phyloP scores from a whole-genome alignment of 495 filamentous ascomycete genomes.

The Aspergillus egyptiacus region DNA sequence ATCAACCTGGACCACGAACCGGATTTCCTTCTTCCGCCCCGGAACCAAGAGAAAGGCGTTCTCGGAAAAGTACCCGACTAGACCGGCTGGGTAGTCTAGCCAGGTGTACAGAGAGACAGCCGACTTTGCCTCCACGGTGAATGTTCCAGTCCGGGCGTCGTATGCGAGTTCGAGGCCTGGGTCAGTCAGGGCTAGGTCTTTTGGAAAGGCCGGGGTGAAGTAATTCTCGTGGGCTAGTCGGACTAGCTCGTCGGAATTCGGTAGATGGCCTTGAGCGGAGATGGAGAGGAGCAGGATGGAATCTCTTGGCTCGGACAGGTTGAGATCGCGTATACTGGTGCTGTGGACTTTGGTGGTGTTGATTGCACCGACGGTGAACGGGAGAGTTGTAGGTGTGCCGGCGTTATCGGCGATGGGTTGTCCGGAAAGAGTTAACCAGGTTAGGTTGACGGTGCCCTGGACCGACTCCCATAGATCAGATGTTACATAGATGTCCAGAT shows the following conservation, averaged over 20 bases:
- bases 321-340: constrained; percentile 33
- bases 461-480: constrained; percentile 39
- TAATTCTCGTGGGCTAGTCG: constrained; percentile 53
- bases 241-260: constrained; percentile 42
- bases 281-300: constrained; percentile 53
- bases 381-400: constrained; percentile 23
- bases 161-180: constrained; percentile 47
- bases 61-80: constrained; percentile 54
- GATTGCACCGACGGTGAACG: constrained; percentile 52
- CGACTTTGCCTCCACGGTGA: constrained; percentile 51
- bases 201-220: constrained; percentile 49
- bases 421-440: constrained; percentile 39
- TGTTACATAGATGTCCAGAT: constrained; percentile 54
- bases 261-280: constrained; percentile 45
- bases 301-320: constrained; percentile 34
- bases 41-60: constrained; percentile 55
- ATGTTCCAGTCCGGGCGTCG: constrained; percentile 30
- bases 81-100: constrained; percentile 54
- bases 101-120: constrained; percentile 63
- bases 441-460: constrained; percentile 30
- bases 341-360: constrained; percentile 54
- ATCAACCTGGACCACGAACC: constrained; percentile 46
- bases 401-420: constrained; percentile 26
- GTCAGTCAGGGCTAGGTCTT: constrained; percentile 49
- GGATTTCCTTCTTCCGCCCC: constrained; percentile 46